Conservation (phyloP, 257 asterid genomes). For the Solanum neorickii region DNA sequence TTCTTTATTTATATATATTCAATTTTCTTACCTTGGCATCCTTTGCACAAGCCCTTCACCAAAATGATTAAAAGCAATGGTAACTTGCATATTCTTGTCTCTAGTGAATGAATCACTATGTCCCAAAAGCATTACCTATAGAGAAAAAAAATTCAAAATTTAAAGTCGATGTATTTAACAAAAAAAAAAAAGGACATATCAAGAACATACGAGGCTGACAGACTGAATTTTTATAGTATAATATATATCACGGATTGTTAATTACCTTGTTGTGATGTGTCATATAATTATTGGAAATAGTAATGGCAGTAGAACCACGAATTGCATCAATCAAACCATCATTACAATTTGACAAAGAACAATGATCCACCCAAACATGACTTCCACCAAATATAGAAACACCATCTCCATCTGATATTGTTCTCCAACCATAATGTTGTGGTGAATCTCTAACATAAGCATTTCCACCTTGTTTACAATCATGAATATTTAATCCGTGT, state of each 20-base stretch:
- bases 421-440: slow-evolving; percentile 66
- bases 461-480: slow-evolving; percentile 74
- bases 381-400: slow-evolving; percentile 72
- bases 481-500: slow-evolving; percentile 75
- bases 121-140: slow-evolving; percentile 52
- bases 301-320: slow-evolving; percentile 71
- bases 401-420: slow-evolving; percentile 74
- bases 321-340: slow-evolving; percentile 85
- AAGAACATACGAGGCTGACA: no score
- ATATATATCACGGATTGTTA: no score
- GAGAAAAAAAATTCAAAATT: background rate
- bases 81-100: slow-evolving; percentile 80
- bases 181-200: background rate
- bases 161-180: background rate
- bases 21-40: slow-evolving; percentile 63
- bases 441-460: slow-evolving; percentile 84
- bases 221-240: no score
- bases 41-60: slow-evolving; percentile 92
- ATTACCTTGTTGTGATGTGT: slow-evolving; percentile 66
- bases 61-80: slow-evolving; percentile 85
- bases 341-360: slow-evolving; percentile 58
- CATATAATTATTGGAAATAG: slow-evolving; percentile 64
- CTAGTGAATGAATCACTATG: slow-evolving; percentile 45
- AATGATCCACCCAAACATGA: slow-evolving; percentile 86
- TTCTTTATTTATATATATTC: background rate